Base-by-base conservation (phyloP, 1,284 basidiomycete genomes). In the Ustilago nuda region DNA sequence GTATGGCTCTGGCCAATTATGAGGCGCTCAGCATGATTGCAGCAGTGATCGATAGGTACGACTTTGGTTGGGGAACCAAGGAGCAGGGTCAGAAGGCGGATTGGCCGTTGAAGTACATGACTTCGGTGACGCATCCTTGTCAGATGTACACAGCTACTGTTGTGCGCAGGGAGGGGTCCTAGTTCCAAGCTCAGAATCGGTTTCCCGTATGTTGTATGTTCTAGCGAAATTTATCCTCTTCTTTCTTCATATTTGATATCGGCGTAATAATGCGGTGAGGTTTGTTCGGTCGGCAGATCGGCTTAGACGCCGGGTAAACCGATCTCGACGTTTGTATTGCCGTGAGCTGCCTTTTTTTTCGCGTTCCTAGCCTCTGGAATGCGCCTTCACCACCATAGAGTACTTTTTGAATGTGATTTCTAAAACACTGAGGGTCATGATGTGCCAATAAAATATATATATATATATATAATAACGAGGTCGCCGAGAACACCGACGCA, bases 1-100 rank as follows among this genome's bases (percentile, higher is more conserved):
- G 81, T 32, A 75, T 78, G 79, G 77, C 68, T 19, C 55, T 82
- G 12, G 81, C 81, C 54, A 79, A 71, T 43, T 81, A 78, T 55
- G 81, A 82, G 53, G 79, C 69, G 8, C 56, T 79, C 35, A 65
- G 64, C 55, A 66, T 72, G 56, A 45, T 67, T 7, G 65, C 71
- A 0, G 72, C 72, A 12, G 68, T 75, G 13, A 61, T 72, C 17
- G 59, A 62, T 45, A 37, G 72, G 19, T 81, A 76, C 65, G 70
- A 81, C 19, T 73, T 80, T 39, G 66, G 63, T 12, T 81, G 80
- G 80, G 80, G 67, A 4, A 61, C 58, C 27, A 56, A 66, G 41
- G 75, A 51, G 36, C 76, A 81, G 52, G 80, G 80, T n/a, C 80
- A 81, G 67, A 61, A 55, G 45, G 73, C 75, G 1, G 61, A 70